These are phyloP conservation scores for Polytolypa hystricis DNA, from an alignment of 2,329 filamentous ascomycete genomes.

Conservation along the genomic window DNA sequence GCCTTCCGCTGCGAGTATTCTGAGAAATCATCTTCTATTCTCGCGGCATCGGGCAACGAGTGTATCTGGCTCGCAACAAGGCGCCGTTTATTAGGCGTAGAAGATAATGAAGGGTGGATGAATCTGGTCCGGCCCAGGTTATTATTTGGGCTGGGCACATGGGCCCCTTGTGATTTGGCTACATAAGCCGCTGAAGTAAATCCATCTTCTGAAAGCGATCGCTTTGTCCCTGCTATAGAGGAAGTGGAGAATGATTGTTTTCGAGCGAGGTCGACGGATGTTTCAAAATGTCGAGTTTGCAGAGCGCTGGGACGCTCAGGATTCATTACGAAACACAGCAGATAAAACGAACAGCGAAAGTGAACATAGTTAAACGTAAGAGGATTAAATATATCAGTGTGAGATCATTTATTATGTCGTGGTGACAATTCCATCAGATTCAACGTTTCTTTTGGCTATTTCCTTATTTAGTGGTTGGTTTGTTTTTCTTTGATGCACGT, in stretches of 20 bases:
- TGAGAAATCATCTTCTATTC: conserved; percentile 21
- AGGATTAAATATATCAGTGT: not conserved
- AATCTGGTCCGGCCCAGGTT: not conserved
- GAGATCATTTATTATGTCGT: no score
- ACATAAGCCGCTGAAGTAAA: no score
- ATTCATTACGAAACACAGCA: conserved; percentile 17
- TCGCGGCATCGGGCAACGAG: conserved; percentile 14
- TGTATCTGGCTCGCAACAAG: conserved; percentile 33
- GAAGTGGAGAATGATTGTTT: conserved; percentile 30
- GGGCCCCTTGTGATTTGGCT: no score
- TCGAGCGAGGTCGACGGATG: conserved; percentile 33
- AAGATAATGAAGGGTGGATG: conserved; percentile 1
- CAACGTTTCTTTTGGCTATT: no score
- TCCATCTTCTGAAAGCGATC: conserved; percentile 21
- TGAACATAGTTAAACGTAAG: not conserved
- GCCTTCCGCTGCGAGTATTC: conserved; percentile 48
- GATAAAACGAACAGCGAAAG: not conserved
- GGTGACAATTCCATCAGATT: no score
- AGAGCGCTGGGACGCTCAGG: conserved; percentile 17
- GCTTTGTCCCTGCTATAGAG: conserved; percentile 41
- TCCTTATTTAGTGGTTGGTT: no score
- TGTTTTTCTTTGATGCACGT: no score
- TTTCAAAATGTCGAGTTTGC: conserved; percentile 44
- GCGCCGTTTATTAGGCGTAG: conserved; percentile 10
- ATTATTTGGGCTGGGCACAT: not conserved